Percentiles rank a stretch among this genome's conserved stretches.
phyloP scores from a whole-genome alignment of 805 yeast species.

The Spathaspora gorwiae region DNA sequence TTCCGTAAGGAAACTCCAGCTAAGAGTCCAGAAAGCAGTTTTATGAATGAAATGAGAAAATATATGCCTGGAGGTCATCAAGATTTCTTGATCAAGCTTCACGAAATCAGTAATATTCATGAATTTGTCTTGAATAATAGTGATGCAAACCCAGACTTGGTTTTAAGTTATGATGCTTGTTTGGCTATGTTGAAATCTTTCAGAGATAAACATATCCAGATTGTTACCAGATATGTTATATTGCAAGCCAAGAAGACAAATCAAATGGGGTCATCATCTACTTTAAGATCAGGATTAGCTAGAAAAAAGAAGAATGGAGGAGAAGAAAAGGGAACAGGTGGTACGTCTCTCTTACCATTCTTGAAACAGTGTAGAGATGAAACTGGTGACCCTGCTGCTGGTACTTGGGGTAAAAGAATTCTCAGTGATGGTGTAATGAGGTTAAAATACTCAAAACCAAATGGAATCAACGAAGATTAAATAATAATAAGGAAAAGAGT shows the following conservation, averaged over 20 bases:
- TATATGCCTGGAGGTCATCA: slow-evolving; percentile 91
- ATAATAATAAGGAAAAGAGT: neutral
- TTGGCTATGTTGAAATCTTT: slow-evolving; percentile 83
- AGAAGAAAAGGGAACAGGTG: slow-evolving; percentile 85
- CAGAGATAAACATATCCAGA: slow-evolving; percentile 90
- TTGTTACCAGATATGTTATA: slow-evolving; percentile 82
- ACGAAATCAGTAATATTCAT: slow-evolving; percentile 54
- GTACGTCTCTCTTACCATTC: slow-evolving; percentile 86
- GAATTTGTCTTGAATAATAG: slow-evolving; percentile 52
- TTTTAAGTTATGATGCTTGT: slow-evolving; percentile 79
- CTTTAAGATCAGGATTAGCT: slow-evolving; percentile 65
- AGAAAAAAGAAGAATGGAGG: slow-evolving; percentile 44
- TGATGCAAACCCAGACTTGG: slow-evolving; percentile 47
- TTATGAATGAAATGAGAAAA: slow-evolving; percentile 75
- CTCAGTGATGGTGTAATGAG: slow-evolving; percentile 52
- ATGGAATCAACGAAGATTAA: slow-evolving; percentile 38
- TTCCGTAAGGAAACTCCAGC: slow-evolving; percentile 1
- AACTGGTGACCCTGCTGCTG: slow-evolving; percentile 91
- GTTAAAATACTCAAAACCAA: slow-evolving; percentile 34
- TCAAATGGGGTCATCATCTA: slow-evolving; percentile 51
- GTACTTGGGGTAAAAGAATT: slow-evolving; percentile 81
- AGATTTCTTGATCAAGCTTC: slow-evolving; percentile 61
- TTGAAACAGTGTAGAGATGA: slow-evolving; percentile 94
- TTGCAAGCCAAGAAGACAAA: slow-evolving; percentile 64
- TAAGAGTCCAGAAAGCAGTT: slow-evolving; percentile 34